Base-by-base conservation (phyloP, 441 rosid genomes). In the Cnidoscolus chayamansa region DNA sequence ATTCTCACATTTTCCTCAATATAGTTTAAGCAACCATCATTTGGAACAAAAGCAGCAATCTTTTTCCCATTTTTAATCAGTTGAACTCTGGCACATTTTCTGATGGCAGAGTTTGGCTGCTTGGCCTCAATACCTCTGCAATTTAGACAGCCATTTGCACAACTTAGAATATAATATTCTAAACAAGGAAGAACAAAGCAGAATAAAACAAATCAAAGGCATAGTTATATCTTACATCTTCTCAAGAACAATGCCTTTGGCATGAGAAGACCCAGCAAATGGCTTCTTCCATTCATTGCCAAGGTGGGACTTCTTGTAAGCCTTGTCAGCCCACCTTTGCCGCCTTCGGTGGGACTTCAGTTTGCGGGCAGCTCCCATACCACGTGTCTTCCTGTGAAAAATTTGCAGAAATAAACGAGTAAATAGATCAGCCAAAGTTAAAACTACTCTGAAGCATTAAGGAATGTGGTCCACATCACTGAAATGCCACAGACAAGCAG, bases 241-340 rank as follows among this genome's bases (percentile, higher is more conserved):
- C 81, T 88, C 92, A 75, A 88, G 92, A 65, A 88, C 88, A 73
- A 88, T 86, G 68, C 92, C 92, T 70, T 88, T 88, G 64, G 92
- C 92, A 72, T 88, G 90, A 47, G 92, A 88, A 60, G 92, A 88
- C 62, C 91, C 92, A 43, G 89, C 89, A 65, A 88, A 88, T 4
- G 92, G 90, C 73, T 88, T 88, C 84, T 88, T 88, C 92, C 89
- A 88, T 54, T 88, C 91, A 31, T 86, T 88, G 6, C 92, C 92
- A 16, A 86, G 88, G 70, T 86, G 69, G 40, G 92, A 88, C 70
- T 88, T 88, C 83, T 88, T 88, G 81, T 88, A 88, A 4, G 87
- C 13, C 80, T 88, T 88, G 70, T 88, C 92, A 0, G 90, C 90
- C 92, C 92, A 88, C 83, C 88, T 86, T 62, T 87, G 89, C 79